Conservation (phyloP, 768 basidiomycete genomes). For the Tephrocybe sp. region DNA sequence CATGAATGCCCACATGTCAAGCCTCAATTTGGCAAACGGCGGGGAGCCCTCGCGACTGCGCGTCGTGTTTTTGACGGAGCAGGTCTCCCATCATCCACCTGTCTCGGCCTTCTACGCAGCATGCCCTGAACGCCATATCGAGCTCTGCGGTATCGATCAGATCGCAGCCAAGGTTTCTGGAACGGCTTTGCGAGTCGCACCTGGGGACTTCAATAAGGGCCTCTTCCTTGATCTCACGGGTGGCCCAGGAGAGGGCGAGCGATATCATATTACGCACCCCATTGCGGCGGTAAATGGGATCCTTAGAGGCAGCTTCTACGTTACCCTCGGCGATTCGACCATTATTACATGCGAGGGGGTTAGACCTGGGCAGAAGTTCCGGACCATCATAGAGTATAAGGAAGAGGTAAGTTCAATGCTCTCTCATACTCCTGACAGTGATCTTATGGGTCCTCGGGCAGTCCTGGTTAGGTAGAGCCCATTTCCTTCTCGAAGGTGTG, state of each 20-base stretch:
- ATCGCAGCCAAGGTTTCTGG: conserved; percentile 91
- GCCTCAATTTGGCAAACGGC: conserved; percentile 46
- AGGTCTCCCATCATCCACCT: conserved; percentile 97
- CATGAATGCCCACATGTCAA: conserved; percentile 57
- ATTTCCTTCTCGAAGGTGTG: conserved; percentile 85
- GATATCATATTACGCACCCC: conserved; percentile 89
- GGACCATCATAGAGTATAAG: conserved; percentile 91
- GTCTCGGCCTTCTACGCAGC: conserved; percentile 81
- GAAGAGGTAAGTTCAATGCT: conserved; percentile 70
- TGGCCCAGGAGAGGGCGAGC: conserved; percentile 73
- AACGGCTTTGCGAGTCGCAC: conserved; percentile 77
- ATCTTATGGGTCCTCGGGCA: conserved; percentile 18
- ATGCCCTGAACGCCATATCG: conserved; percentile 73
- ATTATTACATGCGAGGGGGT: conserved; percentile 81
- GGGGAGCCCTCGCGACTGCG: conserved; percentile 34
- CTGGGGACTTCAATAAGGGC: conserved; percentile 87
- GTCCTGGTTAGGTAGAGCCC: conserved; percentile 91
- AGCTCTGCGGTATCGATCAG: conserved; percentile 85
- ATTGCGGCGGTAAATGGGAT: conserved; percentile 90
- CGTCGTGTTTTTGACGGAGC: conserved; percentile 85
- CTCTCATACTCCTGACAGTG: conserved; percentile 4
- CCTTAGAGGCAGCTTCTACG: conserved; percentile 87
- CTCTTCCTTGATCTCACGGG: conserved; percentile 80
- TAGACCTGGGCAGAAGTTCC: conserved; percentile 57
- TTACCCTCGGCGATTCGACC: conserved; percentile 79